phyloP scores from a whole-genome alignment of 371 early-diverging fungal genomes.

The Dentiscutata heterogama region DNA sequence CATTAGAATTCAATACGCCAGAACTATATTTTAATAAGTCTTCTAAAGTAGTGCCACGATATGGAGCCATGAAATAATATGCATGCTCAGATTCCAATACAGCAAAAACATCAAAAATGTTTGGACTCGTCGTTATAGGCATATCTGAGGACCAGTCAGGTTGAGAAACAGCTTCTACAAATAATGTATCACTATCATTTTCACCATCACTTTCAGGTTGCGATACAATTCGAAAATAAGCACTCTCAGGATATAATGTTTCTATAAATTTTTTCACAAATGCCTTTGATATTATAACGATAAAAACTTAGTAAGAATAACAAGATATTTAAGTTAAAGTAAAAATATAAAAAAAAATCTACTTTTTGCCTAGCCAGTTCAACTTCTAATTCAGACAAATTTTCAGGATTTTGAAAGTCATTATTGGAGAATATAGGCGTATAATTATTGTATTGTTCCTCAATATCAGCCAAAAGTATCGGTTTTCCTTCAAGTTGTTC shows the following conservation, averaged over 20 bases:
- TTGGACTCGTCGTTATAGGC: conserved; percentile 49
- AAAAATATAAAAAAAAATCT: background rate
- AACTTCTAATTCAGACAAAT: background rate
- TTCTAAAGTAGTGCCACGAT: conserved; percentile 68
- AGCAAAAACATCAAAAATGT: conserved; percentile 67
- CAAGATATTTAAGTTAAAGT: background rate
- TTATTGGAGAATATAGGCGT: background rate
- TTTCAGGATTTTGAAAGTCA: background rate
- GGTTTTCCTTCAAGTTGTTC: conserved; percentile 37
- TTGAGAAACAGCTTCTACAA: background rate
- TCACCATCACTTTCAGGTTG: background rate
- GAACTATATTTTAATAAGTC: conserved; percentile 73
- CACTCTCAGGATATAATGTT: conserved; percentile 60
- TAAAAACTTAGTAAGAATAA: background rate
- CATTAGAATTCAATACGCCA: conserved; percentile 67
- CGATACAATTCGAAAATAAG: conserved; percentile 51
- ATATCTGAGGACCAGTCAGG: conserved; percentile 26
- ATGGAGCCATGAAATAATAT: conserved; percentile 67
- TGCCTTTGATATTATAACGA: conserved; percentile 37
- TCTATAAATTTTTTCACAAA: conserved; percentile 55
- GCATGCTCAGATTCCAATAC: conserved; percentile 67
- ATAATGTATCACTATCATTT: background rate
- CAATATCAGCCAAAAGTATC: conserved; percentile 26
- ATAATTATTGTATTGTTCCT: conserved; percentile 32
- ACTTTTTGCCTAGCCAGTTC: conserved; percentile 41